These are phyloP conservation scores for Pseudozyma hubeiensis DNA, from an alignment of 1,284 basidiomycete genomes.

Conservation along the genomic window DNA sequence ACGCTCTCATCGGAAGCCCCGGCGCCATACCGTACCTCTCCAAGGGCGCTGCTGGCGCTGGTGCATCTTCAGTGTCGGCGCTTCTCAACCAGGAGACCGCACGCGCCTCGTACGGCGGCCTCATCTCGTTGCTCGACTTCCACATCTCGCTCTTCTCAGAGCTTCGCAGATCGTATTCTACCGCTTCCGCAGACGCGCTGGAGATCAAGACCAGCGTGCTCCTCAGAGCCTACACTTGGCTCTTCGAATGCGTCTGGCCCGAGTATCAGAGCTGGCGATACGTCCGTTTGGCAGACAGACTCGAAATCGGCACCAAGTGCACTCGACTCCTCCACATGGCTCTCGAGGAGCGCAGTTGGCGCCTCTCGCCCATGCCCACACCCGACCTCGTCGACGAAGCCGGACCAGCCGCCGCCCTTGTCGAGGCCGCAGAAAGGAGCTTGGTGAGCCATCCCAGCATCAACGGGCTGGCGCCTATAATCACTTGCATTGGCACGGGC, in stretches of 20 bases:
- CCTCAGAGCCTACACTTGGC: conserved; percentile 78
- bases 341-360: conserved; percentile 72
- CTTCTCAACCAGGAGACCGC: conserved; percentile 79
- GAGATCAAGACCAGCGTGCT: conserved; percentile 84
- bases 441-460: conserved; percentile 79
- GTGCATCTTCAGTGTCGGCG: conserved; percentile 69
- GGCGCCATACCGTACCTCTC: conserved; percentile 39
- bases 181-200: conserved; percentile 73
- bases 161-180: conserved; percentile 74
- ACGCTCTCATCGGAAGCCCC: conserved; percentile 77
- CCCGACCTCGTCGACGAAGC: conserved; percentile 63
- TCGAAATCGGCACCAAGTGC: conserved; percentile 80
- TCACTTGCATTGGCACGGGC: conserved; percentile 77
- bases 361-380: conserved; percentile 9
- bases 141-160: conserved; percentile 81
- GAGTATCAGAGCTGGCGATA: conserved; percentile 86
- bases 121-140: conserved; percentile 79
- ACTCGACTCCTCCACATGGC: conserved; percentile 77
- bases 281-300: conserved; percentile 78
- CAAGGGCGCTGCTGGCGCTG: conserved; percentile 14
- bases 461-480: conserved; percentile 80
- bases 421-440: conserved; percentile 75
- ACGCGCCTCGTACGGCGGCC: conserved; percentile 82
- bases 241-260: conserved; percentile 86
- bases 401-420: conserved; percentile 23